Base-by-base conservation (phyloP, 805 yeast species). In the Saturnispora mendoncae region DNA sequence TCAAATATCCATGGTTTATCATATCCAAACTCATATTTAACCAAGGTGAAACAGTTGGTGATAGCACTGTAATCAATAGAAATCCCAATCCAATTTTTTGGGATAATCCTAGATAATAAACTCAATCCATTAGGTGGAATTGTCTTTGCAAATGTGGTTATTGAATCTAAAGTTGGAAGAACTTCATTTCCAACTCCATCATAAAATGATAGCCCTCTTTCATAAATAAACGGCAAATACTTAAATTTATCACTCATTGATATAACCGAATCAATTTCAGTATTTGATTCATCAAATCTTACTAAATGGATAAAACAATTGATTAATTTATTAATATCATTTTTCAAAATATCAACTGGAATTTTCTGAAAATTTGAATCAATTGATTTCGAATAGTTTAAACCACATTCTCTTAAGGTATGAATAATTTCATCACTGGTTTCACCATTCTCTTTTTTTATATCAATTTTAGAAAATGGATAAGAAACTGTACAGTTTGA, bases 31-130 rank as follows among this genome's bases (percentile, higher is more conserved):
- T 38, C 36, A 30, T 47, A 36, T 38, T 40, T 51, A 41, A 45
- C 51, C 3, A 86, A 43, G 0, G 80, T 47, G 21, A 87, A 60
- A 52, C 76, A 79, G 0, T 79, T 82, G 7, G 79, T 69, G 7
- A 65, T 51, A 0, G 72, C 61, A 46, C 85, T 77, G 7, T 75
- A 53, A 50, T 80, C 88, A 19, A 87, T 57, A 1, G 80, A 66
- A 1, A 84, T 60, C 0, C 80, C 70, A 3, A 66, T 51, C 88
- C 87, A 81, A 17, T 60, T 56, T 0, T 55, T 43, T 0, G 84
- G 83, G 6, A 72, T 45, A 1, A 38, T 7, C 13, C 18, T n/a
- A 17, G 27, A 14, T 19, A 32, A 14, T 13, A 18, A n/a, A n/a
- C n/a, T n/a, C n/a, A n/a, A n/a, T n/a, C n/a, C n/a, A n/a, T n/a